Conservation (phyloP, 2,329 filamentous ascomycete species). For the Lojkania enalia region DNA sequence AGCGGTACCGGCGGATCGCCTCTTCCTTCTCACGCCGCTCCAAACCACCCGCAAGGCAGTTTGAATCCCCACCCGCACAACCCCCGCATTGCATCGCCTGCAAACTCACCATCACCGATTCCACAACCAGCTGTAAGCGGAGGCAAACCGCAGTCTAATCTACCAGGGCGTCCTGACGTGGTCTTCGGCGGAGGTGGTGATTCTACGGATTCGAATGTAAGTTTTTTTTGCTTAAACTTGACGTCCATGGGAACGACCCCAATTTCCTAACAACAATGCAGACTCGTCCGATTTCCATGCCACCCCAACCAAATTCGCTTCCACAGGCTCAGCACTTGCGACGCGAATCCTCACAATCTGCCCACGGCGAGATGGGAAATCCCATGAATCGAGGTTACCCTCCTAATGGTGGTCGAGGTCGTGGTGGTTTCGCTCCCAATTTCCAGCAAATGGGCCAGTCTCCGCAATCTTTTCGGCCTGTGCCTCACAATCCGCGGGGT, state of each 20-base stretch:
- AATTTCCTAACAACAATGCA: constrained; percentile 48
- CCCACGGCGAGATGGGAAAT: constrained; percentile 73
- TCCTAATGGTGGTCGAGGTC: constrained; percentile 53
- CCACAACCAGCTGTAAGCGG: constrained; percentile 86
- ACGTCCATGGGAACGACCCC: constrained; percentile 16
- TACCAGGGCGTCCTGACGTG: constrained; percentile 71
- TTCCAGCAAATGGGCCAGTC: constrained; percentile 49
- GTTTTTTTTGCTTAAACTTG: constrained; percentile 45
- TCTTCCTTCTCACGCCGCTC: constrained; percentile 67
- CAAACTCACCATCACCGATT: constrained; percentile 89
- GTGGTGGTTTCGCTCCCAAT: constrained; percentile 55
- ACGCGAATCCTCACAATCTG: constrained; percentile 83
- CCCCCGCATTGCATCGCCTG: constrained; percentile 78
- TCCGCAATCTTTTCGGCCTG: constrained; percentile 57
- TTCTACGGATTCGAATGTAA: constrained; percentile 68
- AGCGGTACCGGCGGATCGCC: constrained; percentile 63
- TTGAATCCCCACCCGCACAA: constrained; percentile 60
- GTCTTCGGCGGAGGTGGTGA: constrained; percentile 82
- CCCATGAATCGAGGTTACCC: constrained; percentile 50
- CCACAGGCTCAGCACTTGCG: constrained; percentile 76
- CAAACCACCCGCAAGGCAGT: constrained; percentile 65
- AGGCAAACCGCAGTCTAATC: constrained; percentile 71
- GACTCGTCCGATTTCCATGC: constrained; percentile 67
- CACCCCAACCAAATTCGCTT: constrained; percentile 48
- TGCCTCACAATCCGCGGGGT: constrained; percentile 55